Base-by-base conservation (phyloP, 2,329 filamentous ascomycete species). In the Sporothrix globosa region DNA sequence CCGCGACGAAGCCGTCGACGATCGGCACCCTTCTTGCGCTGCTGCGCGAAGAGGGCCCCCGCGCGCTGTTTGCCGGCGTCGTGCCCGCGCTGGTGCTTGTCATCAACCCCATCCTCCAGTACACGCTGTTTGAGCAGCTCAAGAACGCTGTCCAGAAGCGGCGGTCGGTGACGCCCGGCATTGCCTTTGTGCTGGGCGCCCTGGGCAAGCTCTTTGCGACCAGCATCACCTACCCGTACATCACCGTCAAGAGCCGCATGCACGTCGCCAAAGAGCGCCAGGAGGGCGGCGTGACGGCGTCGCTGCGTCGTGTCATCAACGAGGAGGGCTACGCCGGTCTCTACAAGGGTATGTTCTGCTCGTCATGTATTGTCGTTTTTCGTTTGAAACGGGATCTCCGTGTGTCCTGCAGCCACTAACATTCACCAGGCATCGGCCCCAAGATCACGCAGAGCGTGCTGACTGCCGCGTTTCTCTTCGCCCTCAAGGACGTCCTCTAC, bases 391-490 rank as follows among this genome's bases (percentile, higher is more conserved):
- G 7, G 6, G 7, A 6, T 34, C 5, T 34, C 34, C 9, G 34
- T 34, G 34, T 34, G 34, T 34, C 44, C 60, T 48, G 63, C 44
- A 54, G 69, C 67, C 58, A 54, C 67, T 44, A 39, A 67, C 66
- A 67, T 56, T 4, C 54, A 14, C 13, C 63, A 97, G 94, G 95
- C 69, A 97, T 99, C 77, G 93, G 90, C 27, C 93, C 96, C 75
- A 99, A 99, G 86, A 91, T 99, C 75, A 94, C 93, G 24, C 96
- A 99, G 83, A 97, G 94, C 78, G 96, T 98, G 60, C 87, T 99
- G 73, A 99, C 96, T 4, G 96, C 96, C 6, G 96, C 96, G 2
- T 93, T 98, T 81, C 84, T 99, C 71, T 99, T 99, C 79, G 96
- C 94, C 1, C 97, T 99, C 84, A 99, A 99, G 85, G 96, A 99